Percentiles rank a stretch among this genome's conserved stretches.
phyloP scores from a whole-genome alignment of 2,329 filamentous ascomycete species.

The Ophiobolus disseminans region DNA sequence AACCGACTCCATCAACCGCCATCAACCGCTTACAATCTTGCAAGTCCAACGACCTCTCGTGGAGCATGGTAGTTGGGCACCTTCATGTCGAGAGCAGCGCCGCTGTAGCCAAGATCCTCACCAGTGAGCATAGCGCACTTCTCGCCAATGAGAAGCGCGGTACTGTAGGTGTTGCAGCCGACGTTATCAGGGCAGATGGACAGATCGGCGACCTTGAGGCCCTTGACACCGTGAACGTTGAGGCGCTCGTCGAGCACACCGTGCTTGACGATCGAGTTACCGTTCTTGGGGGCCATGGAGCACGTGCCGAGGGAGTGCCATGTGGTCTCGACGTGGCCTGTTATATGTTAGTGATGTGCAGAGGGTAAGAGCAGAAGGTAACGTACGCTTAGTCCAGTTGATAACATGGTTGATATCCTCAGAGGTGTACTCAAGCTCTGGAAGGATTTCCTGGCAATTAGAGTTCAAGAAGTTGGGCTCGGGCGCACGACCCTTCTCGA shows the following conservation, averaged over 20 bases:
- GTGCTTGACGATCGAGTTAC: slow-evolving; percentile 81
- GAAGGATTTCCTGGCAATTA: slow-evolving; percentile 65
- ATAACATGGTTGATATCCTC: slow-evolving; percentile 70
- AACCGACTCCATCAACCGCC: too few relatives aligned
- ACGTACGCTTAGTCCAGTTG: slow-evolving; percentile 62
- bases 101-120: slow-evolving; percentile 77
- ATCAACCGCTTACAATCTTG: slow-evolving; percentile 4
- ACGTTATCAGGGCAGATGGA: slow-evolving; percentile 82
- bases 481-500: slow-evolving; percentile 62
- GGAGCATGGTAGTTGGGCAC: slow-evolving; percentile 61
- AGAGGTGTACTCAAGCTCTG: slow-evolving; percentile 71
- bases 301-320: slow-evolving; percentile 75
- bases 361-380: neutral
- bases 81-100: slow-evolving; percentile 77
- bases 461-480: slow-evolving; percentile 65
- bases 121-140: slow-evolving; percentile 73
- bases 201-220: slow-evolving; percentile 78
- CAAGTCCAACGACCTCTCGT: slow-evolving; percentile 50
- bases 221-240: slow-evolving; percentile 78
- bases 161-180: slow-evolving; percentile 66
- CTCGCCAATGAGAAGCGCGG: slow-evolving; percentile 77
- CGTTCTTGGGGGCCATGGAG: slow-evolving; percentile 77
- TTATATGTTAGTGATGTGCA: neutral
- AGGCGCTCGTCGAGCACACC: slow-evolving; percentile 79
- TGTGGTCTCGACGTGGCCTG: slow-evolving; percentile 73